A percentile compares a stretch with the other conserved stretches of the same genome.
phyloP scores from a whole-genome alignment of 371 early-diverging fungal genomes.

The Mortierella sp. region DNA sequence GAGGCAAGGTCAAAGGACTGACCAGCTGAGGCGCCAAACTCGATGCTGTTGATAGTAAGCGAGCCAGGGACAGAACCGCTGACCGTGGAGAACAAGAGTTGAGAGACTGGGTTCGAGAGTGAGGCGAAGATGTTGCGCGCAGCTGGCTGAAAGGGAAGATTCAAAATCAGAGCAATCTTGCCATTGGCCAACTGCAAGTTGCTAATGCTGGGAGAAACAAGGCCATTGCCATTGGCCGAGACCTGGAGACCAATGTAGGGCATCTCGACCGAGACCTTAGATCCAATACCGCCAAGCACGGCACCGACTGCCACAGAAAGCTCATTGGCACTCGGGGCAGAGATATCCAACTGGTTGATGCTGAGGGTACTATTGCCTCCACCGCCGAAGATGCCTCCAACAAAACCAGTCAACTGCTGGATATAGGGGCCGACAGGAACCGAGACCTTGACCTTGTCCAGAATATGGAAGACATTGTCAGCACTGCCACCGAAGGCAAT shows the following conservation, averaged over 20 bases:
- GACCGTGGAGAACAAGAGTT: constrained; percentile 46
- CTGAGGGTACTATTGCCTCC: constrained; percentile 23
- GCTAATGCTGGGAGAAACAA: constrained; percentile 47
- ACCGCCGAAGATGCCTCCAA: constrained; percentile 27
- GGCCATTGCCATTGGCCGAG: constrained; percentile 28
- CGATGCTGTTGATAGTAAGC: constrained; percentile 42
- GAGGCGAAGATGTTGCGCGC: constrained; percentile 40
- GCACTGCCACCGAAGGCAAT: constrained; percentile 53
- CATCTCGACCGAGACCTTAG: constrained; percentile 56
- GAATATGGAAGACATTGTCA: constrained; percentile 42
- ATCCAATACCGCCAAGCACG: constrained; percentile 48
- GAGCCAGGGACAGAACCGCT: constrained; percentile 43
- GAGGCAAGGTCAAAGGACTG: constrained; percentile 51
- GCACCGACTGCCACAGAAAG: constrained; percentile 45
- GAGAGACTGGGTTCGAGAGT: constrained; percentile 44
- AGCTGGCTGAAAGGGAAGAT: constrained; percentile 47
- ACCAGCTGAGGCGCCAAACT: constrained; percentile 49
- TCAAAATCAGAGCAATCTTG: constrained; percentile 43
- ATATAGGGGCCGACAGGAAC: constrained; percentile 51
- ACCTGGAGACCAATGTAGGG: constrained; percentile 50
- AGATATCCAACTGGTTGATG: constrained; percentile 41
- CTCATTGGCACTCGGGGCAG: constrained; percentile 45
- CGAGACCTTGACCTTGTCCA: constrained; percentile 49
- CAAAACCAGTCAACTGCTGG: constrained; percentile 34
- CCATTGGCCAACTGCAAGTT: constrained; percentile 56